A percentile compares a stretch with the other conserved stretches of the same genome.
These are phyloP conservation scores for Conticribra weissflogii DNA, from an alignment of 108 stramenopile genomes.

Conservation along the genomic window DNA sequence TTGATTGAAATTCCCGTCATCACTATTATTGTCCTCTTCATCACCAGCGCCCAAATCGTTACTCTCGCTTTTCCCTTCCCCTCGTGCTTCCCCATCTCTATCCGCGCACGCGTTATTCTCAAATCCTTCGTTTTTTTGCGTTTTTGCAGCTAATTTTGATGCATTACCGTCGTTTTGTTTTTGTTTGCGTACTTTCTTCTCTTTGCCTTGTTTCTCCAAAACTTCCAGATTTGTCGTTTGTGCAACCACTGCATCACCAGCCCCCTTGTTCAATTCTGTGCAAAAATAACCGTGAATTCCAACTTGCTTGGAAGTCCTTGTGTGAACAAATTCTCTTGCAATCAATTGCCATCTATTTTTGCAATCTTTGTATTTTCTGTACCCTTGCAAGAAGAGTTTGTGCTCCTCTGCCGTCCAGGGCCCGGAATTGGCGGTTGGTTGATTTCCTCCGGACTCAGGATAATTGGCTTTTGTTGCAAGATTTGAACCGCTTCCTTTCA, in stretches of 20 bases:
- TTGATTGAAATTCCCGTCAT: constrained; percentile 47
- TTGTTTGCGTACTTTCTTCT: too few relatives aligned
- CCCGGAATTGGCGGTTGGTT: not conserved
- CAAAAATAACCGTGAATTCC: not conserved
- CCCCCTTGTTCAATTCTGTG: not conserved
- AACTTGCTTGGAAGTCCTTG: not conserved
- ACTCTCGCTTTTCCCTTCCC: not conserved
- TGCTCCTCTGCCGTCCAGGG: not conserved
- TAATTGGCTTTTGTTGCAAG: too few relatives aligned
- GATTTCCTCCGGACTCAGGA: too few relatives aligned
- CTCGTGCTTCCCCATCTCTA: too few relatives aligned
- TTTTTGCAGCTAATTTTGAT: too few relatives aligned
- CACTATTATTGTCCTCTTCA: constrained; percentile 15
- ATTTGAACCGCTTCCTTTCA: too few relatives aligned
- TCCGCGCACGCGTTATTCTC: too few relatives aligned
- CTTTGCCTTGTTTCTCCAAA: too few relatives aligned
- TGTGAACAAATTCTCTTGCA: not conserved
- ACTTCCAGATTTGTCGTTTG: too few relatives aligned
- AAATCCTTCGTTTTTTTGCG: too few relatives aligned
- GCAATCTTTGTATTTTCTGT: not conserved
- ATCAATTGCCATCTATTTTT: not conserved
- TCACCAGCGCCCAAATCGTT: not conserved
- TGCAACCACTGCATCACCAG: not conserved
- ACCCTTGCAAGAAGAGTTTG: not conserved
- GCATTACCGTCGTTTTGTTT: too few relatives aligned